phyloP scores from a whole-genome alignment of 2,329 filamentous ascomycete species.

The Penicillium fuscoglaucum region DNA sequence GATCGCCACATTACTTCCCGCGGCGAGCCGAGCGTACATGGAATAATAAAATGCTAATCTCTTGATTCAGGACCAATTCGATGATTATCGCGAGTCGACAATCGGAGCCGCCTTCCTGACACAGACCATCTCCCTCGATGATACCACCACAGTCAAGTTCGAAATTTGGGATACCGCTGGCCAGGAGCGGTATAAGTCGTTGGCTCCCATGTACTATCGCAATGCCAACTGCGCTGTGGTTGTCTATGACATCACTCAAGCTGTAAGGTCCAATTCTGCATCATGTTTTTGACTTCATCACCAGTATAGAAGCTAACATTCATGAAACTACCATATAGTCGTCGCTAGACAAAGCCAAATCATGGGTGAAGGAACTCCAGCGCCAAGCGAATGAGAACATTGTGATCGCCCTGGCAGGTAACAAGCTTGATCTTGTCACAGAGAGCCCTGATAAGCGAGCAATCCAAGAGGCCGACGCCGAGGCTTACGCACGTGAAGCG shows the following conservation, averaged over 20 bases:
- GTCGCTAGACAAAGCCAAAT: conserved; percentile 97
- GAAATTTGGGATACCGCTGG: conserved; percentile 99
- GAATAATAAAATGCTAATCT: conserved; percentile 12
- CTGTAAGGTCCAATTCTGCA: conserved; percentile 60
- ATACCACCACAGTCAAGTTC: conserved; percentile 98
- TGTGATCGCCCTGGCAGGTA: conserved; percentile 95
- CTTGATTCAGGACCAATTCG: conserved; percentile 83
- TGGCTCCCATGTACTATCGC: conserved; percentile 99
- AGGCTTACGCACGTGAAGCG: conserved; percentile 91
- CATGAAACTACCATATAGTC: conserved; percentile 56
- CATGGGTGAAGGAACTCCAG: conserved; percentile 98
- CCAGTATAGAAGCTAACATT: conserved; percentile 17
- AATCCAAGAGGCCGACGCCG: conserved; percentile 82
- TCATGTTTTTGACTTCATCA: conserved; percentile 5
- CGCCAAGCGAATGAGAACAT: conserved; percentile 99
- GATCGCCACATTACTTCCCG: neutral
- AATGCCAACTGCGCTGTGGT: conserved; percentile 99
- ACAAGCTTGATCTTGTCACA: conserved; percentile 94
- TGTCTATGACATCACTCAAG: conserved; percentile 99
- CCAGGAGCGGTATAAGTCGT: conserved; percentile 97
- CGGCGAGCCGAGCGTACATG: neutral
- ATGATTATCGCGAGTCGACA: conserved; percentile 95
- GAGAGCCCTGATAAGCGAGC: conserved; percentile 96
- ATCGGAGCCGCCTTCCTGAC: conserved; percentile 98
- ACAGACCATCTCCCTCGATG: conserved; percentile 97